Conservation (phyloP, 495 filamentous ascomycete genomes). For the Hypoxylon subgilvum region DNA sequence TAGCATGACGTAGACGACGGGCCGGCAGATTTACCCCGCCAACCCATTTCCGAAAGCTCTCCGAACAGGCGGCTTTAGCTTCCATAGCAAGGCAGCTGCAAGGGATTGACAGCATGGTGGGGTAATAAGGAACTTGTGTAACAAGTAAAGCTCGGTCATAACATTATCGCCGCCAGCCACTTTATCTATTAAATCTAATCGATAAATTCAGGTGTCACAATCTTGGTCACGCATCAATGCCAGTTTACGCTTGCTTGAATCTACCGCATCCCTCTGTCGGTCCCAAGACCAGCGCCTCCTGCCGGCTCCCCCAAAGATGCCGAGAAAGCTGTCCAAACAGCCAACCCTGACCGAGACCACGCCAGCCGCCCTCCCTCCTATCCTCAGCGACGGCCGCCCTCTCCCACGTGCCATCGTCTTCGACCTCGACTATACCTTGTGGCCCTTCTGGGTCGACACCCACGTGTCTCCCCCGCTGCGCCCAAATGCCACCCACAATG, state of each 20-base stretch:
- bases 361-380: constrained; percentile 13
- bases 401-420: constrained; percentile 88
- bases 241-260: too few species aligned
- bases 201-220: too few species aligned
- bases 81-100: too few species aligned
- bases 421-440: constrained; percentile 96
- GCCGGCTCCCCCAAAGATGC: background rate
- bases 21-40: background rate
- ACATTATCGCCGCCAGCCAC: background rate
- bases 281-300: background rate
- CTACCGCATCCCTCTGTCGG: too few species aligned
- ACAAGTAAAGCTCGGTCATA: too few species aligned
- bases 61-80: too few species aligned
- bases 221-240: too few species aligned
- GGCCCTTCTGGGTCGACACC: constrained; percentile 97
- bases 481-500: constrained; percentile 57
- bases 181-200: too few species aligned
- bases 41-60: constrained; percentile 5
- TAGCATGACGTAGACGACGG: constrained; percentile 16
- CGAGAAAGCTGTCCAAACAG: constrained; percentile 39
- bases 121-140: too few species aligned
- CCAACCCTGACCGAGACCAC: constrained; percentile 24
- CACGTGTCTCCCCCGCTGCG: constrained; percentile 85
- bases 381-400: constrained; percentile 74
- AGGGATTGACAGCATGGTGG: too few species aligned